A percentile compares a stretch with the other conserved stretches of the same genome.
Conservation (phyloP, 208 protist species). For the Herpetomonas muscarum region DNA sequence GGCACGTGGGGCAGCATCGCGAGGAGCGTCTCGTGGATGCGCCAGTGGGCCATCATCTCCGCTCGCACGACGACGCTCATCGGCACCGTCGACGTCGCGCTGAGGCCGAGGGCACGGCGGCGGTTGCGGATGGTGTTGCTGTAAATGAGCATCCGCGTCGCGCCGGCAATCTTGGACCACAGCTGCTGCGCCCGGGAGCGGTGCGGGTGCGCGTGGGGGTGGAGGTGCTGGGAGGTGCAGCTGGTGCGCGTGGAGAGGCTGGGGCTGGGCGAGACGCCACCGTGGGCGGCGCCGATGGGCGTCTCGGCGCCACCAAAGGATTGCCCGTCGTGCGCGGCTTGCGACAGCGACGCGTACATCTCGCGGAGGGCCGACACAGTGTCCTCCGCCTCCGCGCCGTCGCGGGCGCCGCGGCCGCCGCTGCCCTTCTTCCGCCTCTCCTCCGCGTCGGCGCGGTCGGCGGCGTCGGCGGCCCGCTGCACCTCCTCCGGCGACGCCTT, state of each 20-base stretch:
- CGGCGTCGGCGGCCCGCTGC: not conserved
- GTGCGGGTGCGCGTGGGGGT: no score
- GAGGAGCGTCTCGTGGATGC: conserved; percentile 58
- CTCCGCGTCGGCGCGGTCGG: conserved; percentile 6
- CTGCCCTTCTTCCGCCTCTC: not conserved
- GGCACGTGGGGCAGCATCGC: conserved; percentile 42
- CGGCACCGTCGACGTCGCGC: conserved; percentile 43
- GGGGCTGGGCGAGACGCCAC: no score
- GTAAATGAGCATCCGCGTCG: conserved; percentile 48
- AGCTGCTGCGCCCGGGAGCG: conserved; percentile 9
- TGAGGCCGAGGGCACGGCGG: conserved; percentile 45
- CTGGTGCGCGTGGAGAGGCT: no score
- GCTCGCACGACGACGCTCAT: conserved; percentile 46
- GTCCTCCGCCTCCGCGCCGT: not conserved
- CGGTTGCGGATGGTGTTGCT: conserved; percentile 40
- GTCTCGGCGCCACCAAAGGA: no score
- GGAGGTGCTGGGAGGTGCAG: no score
- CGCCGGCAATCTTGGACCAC: conserved; percentile 46
- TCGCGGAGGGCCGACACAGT: no score
- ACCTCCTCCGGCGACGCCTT: conserved; percentile 3
- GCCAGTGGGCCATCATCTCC: conserved; percentile 72
- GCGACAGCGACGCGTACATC: no score
- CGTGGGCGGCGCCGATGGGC: no score
- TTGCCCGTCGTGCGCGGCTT: no score
- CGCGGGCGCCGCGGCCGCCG: not conserved